Base-by-base conservation (phyloP, 2,329 filamentous ascomycete genomes). In the Chaetomium strumarium region DNA sequence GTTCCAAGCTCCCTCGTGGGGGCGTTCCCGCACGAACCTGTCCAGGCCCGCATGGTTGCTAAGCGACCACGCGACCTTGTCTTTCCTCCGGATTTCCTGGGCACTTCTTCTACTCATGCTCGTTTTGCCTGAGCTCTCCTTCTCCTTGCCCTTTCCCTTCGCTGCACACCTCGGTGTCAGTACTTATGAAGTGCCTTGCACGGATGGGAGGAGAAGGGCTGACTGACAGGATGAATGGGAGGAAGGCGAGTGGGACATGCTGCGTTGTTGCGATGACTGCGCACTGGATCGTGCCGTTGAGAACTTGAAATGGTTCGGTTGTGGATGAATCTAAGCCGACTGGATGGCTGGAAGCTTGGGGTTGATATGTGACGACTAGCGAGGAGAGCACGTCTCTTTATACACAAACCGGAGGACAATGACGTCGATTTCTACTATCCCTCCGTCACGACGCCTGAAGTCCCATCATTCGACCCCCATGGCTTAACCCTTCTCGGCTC, bases 1-100 rank as follows among this genome's bases (percentile, higher is more conserved):
- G 38, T 37, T 56, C 54, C 54, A 56, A 11, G 54, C 41, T 4
- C 17, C 29, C 1, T 46, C 54, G 13, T 39, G 31, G 8, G 12
- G 10, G 10, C 30, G 14, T 33, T 56, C 51, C 5, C 51, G 44
- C n/a, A 53, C 33, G 30, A 29, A 56, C 34, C 44, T 39, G 16
- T 53, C 48, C 6, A 56, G 9, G 1, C 54, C 54, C 9, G 40
- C 16, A n/a, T 31, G 48, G 13, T 46, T 38, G 54, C 54, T 56
- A 36, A 56, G 51, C 6, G 41, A 46, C 6, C 1, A 3, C 4
- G 54, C 54, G 13, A 31, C 37, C 20, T 45, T 45, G 20, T 29
- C 12, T 3, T 37, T 8, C n/a, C 34, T 34, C 4, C 4, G 24
- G 24, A 24, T 24, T 24, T 24, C 7, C 24, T 24, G 24, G 24